Percentiles rank a stretch among this genome's conserved stretches.
Evolutionary conservation across 2,329 filamentous ascomycete species (phyloP).

Genomic region (Xylariales sp.): DNA sequence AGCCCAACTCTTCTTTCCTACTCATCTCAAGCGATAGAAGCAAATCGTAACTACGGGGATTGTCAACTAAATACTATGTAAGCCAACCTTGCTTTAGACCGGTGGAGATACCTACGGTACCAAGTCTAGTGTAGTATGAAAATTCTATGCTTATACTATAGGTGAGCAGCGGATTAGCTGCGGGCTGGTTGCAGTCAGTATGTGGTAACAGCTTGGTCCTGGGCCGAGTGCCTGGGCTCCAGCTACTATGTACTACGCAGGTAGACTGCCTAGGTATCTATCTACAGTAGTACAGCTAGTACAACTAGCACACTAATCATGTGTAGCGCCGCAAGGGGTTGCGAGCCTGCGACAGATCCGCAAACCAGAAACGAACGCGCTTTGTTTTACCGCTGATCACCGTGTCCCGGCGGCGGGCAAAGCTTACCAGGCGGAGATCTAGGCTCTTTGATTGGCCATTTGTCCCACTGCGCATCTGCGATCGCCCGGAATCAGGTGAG

Average conservation of each 20-base stretch:
- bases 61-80: too few relatives aligned
- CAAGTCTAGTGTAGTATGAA: too few relatives aligned
- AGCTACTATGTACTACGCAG: not conserved
- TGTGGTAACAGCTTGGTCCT: not conserved
- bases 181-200: not conserved
- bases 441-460: conserved; percentile 26
- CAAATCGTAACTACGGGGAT: too few relatives aligned
- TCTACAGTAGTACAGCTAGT: too few relatives aligned
- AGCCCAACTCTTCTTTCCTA: too few relatives aligned
- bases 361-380: conserved; percentile 49
- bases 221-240: not conserved
- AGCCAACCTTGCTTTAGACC: too few relatives aligned
- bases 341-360: conserved; percentile 52
- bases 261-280: too few relatives aligned
- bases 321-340: conserved; percentile 38
- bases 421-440: conserved; percentile 25
- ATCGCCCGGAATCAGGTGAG: conserved; percentile 49
- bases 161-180: not conserved
- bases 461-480: conserved; percentile 41
- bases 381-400: conserved; percentile 43
- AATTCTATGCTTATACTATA: not conserved
- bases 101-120: too few relatives aligned
- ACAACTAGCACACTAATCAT: conserved; percentile 32
- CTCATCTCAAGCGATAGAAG: too few relatives aligned
- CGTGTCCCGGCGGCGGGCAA: conserved; percentile 20